Evolutionary conservation across 495 filamentous ascomycete genomes (phyloP).

Genomic region (Pyrenopolyporus hunteri): DNA sequence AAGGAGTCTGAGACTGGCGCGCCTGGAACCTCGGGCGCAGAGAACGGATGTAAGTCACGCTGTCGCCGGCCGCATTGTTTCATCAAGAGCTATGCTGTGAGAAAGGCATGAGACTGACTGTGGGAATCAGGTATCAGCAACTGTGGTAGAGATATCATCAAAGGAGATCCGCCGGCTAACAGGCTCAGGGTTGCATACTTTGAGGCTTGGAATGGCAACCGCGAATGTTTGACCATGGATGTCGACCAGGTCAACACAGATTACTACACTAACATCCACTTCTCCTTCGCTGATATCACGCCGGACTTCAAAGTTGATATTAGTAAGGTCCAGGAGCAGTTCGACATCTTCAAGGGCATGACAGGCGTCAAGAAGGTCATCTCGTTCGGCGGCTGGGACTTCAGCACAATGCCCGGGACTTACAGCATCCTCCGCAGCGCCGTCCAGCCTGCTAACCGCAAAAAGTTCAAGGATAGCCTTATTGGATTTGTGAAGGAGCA

Average conservation of each 20-base stretch:
- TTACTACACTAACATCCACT: slow-evolving; percentile 54
- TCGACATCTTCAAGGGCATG: slow-evolving; percentile 35
- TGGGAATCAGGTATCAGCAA: slow-evolving; percentile 50
- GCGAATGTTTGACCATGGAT: slow-evolving; percentile 37
- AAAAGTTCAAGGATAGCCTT: slow-evolving; percentile 46
- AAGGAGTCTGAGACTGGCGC: too few species aligned
- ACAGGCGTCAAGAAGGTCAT: slow-evolving; percentile 45
- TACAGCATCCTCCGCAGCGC: slow-evolving; percentile 49
- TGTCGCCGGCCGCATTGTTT: too few species aligned
- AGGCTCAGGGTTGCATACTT: slow-evolving; percentile 39
- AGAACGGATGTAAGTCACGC: too few species aligned
- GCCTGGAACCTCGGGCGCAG: too few species aligned
- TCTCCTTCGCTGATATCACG: slow-evolving; percentile 50
- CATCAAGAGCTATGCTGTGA: slow-evolving; percentile 34
- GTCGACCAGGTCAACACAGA: slow-evolving; percentile 32
- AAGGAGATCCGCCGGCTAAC: neutral
- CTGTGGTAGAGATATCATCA: slow-evolving; percentile 47
- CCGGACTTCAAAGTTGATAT: slow-evolving; percentile 39
- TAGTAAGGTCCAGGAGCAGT: slow-evolving; percentile 11
- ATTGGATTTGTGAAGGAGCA: slow-evolving; percentile 38
- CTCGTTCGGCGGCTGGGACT: slow-evolving; percentile 58
- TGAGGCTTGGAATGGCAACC: slow-evolving; percentile 35
- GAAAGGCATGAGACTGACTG: slow-evolving; percentile 39
- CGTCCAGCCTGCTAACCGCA: slow-evolving; percentile 44
- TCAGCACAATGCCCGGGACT: slow-evolving; percentile 45